Evolutionary conservation across 2,329 filamentous ascomycete genomes (phyloP).

Genomic region (Penicillium crustosum): DNA sequence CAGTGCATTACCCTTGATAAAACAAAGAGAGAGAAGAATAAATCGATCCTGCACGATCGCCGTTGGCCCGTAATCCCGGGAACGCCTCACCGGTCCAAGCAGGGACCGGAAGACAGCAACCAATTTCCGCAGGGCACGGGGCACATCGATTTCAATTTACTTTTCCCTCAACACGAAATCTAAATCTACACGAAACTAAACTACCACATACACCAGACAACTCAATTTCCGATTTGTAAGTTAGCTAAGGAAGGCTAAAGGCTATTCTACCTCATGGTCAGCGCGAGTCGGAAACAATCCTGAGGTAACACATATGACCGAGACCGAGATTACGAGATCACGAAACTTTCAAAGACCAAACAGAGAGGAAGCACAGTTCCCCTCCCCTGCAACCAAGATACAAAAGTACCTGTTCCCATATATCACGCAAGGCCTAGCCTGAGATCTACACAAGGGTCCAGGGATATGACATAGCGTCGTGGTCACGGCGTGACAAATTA

Average conservation of each 20-base stretch:
- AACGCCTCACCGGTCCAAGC: conserved; percentile 2
- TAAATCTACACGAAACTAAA: not conserved
- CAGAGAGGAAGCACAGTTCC: not conserved
- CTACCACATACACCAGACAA: not conserved
- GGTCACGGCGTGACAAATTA: not conserved
- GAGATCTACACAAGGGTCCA: not conserved
- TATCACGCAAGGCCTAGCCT: not conserved
- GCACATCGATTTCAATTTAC: not conserved
- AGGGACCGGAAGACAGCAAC: not conserved
- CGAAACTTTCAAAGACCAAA: not conserved
- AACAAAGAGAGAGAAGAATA: not conserved
- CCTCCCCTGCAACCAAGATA: not conserved
- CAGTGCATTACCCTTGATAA: not conserved
- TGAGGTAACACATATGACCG: not conserved
- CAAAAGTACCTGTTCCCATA: conserved; percentile 3
- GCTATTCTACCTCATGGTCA: not conserved
- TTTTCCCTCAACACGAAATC: not conserved
- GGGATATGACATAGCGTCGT: not conserved
- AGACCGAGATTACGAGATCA: not conserved
- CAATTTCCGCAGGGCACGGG: not conserved
- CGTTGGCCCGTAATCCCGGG: conserved; percentile 6
- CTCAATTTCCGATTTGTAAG: not conserved
- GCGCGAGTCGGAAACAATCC: not conserved
- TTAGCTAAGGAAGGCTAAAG: not conserved
- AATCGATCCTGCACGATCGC: conserved; percentile 6